Base-by-base conservation (phyloP, 2,329 filamentous ascomycete genomes). In the Chrysoporthe puriensis region DNA sequence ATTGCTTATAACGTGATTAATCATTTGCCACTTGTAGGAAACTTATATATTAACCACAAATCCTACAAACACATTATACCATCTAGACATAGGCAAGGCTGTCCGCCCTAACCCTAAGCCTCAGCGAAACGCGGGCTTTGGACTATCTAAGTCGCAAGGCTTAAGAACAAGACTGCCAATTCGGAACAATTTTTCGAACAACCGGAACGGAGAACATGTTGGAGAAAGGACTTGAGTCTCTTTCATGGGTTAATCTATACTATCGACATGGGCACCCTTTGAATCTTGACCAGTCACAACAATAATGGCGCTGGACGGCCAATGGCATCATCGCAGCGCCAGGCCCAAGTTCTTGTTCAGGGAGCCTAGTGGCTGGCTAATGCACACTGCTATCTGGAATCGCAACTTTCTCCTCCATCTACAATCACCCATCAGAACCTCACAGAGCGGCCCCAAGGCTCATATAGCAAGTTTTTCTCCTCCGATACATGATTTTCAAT, bases 81-180 rank as follows among this genome's bases (percentile, higher is more conserved):
- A 50, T 21, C 8, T 21, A 21, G 18, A 9, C 11, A 40, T 18
- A 40, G 32, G 26, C 59, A 48, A 62, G 59, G 59, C 59, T 62
- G 42, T 21, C 13, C 56, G 18, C 18, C 36, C 56, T 59, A 59
- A 59, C 43, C 59, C 42, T 46, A 32, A 18, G 13, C 26, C 44
- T 26, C 42, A 21, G 36, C 59, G 16, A 48, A 34, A 34, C 13
- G 18, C 21, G 16, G 32, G 16, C 42, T 34, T 52, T 21, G 59
- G 43, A 66, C 67, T 69, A 69, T 66, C 67, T 59, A 66, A 69
- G 67, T 66, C 44, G 26, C 63, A n/a, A 69, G 67, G 67, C 67
- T 69, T 52, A 21, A 21, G 26, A 44, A 57, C 59, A 16, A 18
- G 11, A 50, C 21, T 18, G 34, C 57, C 43, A 44, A 7, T 21